These are phyloP conservation scores for Myxozyma nipponensis DNA, from an alignment of 805 yeast genomes.

Conservation along the genomic window DNA sequence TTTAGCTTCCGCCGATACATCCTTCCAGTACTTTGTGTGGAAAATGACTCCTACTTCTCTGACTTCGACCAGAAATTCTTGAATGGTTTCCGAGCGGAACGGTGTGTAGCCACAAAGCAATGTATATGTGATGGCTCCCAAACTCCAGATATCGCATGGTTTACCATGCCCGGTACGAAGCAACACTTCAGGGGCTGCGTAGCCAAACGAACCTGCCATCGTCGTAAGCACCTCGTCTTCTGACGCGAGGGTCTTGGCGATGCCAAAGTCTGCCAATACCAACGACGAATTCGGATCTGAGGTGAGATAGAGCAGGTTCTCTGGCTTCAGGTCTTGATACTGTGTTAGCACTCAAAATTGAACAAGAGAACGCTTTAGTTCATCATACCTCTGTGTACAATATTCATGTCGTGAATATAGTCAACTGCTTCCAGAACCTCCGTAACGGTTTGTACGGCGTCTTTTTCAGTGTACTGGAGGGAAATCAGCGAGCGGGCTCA, in stretches of 20 bases:
- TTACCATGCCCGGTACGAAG: slow-evolving; percentile 83
- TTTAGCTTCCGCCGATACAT: slow-evolving; percentile 75
- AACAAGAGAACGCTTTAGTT: not conserved
- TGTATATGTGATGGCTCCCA: slow-evolving; percentile 91
- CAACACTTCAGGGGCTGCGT: slow-evolving; percentile 94
- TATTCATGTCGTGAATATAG: slow-evolving; percentile 70
- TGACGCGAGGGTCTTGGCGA: slow-evolving; percentile 68
- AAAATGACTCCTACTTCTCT: slow-evolving; percentile 74
- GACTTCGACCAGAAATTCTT: slow-evolving; percentile 78
- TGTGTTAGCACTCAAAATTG: not conserved
- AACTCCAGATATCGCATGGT: slow-evolving; percentile 94
- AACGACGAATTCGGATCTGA: slow-evolving; percentile 60
- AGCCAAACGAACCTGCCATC: slow-evolving; percentile 91
- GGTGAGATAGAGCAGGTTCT: slow-evolving; percentile 74
- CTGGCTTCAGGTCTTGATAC: slow-evolving; percentile 75
- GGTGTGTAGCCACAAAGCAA: slow-evolving; percentile 90
- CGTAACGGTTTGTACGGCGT: slow-evolving; percentile 69
- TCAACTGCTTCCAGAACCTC: slow-evolving; percentile 75
- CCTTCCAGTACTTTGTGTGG: slow-evolving; percentile 82
- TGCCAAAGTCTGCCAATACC: slow-evolving; percentile 94
- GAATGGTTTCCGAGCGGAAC: slow-evolving; percentile 76
- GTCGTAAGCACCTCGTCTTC: slow-evolving; percentile 60
- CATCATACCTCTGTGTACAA: slow-evolving; percentile 64
- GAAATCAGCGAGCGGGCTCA: not conserved
- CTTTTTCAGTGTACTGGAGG: slow-evolving; percentile 72